These are phyloP conservation scores for Globisporangium abappressorium DNA, from an alignment of 352 stramenopile species.

Conservation along the genomic window DNA sequence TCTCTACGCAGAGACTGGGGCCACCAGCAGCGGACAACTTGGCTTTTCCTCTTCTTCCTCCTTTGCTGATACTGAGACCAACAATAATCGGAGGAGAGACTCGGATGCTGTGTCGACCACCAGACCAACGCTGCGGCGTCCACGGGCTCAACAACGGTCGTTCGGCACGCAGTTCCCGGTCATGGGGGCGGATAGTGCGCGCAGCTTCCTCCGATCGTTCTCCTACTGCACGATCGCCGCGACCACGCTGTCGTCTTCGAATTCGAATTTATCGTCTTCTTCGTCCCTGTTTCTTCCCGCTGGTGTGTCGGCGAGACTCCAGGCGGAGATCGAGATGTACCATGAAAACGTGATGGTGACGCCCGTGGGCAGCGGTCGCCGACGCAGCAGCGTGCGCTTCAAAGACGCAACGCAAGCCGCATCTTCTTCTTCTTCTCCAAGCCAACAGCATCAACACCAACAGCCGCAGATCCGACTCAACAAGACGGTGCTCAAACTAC, in stretches of 20 bases:
- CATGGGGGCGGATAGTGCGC: not conserved
- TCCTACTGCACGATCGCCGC: conserved; percentile 43
- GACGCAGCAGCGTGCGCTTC: conserved; percentile 19
- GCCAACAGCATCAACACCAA: not conserved
- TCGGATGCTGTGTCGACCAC: not conserved
- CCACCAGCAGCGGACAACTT: conserved; percentile 5
- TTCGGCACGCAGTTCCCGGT: conserved; percentile 33
- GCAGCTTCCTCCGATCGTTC: conserved; percentile 31
- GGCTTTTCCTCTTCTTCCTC: not conserved
- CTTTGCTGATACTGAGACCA: not conserved
- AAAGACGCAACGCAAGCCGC: not conserved
- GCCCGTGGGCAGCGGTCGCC: conserved; percentile 28
- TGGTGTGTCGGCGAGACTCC: conserved; percentile 2
- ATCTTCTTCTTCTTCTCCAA: not conserved
- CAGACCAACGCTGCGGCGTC: not conserved
- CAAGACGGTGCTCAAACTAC: conserved; percentile 32
- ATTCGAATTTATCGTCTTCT: not conserved
- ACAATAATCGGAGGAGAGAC: not conserved
- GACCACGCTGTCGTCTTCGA: conserved; percentile 9
- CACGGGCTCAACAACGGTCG: conserved; percentile 6
- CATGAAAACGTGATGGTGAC: conserved; percentile 1
- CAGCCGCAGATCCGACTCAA: conserved; percentile 28
- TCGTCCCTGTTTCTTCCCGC: conserved; percentile 19
- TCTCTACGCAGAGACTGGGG: conserved; percentile 32
- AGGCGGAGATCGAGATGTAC: conserved; percentile 1